Percentiles rank a stretch among this genome's conserved stretches.
phyloP scores from a whole-genome alignment of 1,139 yeast species.

The Debaryomyces sp. region DNA sequence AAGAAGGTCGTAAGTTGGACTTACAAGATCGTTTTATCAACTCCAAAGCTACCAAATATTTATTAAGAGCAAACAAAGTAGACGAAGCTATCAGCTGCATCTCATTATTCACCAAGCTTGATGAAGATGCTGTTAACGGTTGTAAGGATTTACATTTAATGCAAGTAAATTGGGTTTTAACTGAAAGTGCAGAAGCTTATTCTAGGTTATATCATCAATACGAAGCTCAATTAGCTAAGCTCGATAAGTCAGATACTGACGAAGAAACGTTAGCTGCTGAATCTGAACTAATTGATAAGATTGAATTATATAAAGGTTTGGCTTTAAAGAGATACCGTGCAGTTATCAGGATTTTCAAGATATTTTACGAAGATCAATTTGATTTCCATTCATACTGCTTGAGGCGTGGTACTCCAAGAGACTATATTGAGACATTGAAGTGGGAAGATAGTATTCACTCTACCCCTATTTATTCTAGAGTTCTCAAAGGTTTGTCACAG shows the following conservation, averaged over 20 bases:
- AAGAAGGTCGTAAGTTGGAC: conserved; percentile 75
- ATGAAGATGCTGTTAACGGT: conserved; percentile 72
- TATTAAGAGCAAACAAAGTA: conserved; percentile 74
- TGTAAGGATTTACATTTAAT: conserved; percentile 83
- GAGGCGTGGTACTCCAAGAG: conserved; percentile 88
- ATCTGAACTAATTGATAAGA: conserved; percentile 38
- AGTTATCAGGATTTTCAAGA: conserved; percentile 66
- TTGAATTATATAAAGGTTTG: conserved; percentile 60
- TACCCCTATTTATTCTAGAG: conserved; percentile 72
- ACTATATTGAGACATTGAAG: conserved; percentile 69
- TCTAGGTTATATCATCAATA: conserved; percentile 34
- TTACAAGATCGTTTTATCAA: conserved; percentile 91
- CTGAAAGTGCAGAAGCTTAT: conserved; percentile 86
- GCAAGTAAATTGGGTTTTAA: conserved; percentile 91
- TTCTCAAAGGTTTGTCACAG: conserved; percentile 64
- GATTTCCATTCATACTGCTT: conserved; percentile 94
- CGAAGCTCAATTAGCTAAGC: conserved; percentile 17
- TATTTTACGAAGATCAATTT: conserved; percentile 79
- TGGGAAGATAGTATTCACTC: conserved; percentile 82
- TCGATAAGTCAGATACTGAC: conserved; percentile 12
- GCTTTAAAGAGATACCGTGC: conserved; percentile 79
- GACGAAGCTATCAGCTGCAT: conserved; percentile 77
- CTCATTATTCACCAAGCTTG: conserved; percentile 83
- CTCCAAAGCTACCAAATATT: conserved; percentile 84
- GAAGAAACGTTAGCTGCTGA: conserved; percentile 23